Evolutionary conservation across 345 rosid genomes (phyloP).

Genomic region (Iberis pinnata): DNA sequence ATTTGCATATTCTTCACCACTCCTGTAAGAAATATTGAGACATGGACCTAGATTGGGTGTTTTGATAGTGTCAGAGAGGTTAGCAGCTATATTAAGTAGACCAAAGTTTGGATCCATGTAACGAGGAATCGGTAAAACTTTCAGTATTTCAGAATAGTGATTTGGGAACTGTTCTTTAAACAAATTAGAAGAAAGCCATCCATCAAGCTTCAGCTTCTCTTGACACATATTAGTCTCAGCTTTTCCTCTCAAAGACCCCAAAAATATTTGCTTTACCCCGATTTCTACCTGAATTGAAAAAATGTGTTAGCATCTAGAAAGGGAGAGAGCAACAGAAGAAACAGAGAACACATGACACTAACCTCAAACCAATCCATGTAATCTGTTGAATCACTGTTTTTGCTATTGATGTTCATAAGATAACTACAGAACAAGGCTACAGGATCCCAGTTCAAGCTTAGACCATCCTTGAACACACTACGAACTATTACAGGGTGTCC

Average conservation of each 20-base stretch:
- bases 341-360: constrained; percentile 27
- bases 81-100: constrained; percentile 63
- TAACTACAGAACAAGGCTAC: constrained; percentile 73
- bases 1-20: constrained; percentile 53
- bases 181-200: constrained; percentile 76
- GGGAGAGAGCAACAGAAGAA: not conserved
- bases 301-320: not conserved
- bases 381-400: constrained; percentile 25
- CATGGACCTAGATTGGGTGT: constrained; percentile 68
- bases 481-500: constrained; percentile 85
- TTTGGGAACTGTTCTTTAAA: constrained; percentile 77
- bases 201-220: constrained; percentile 75
- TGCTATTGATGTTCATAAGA: constrained; percentile 50
- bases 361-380: constrained; percentile 92
- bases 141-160: constrained; percentile 65
- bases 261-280: constrained; percentile 56
- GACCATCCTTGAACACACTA: constrained; percentile 48
- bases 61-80: constrained; percentile 41
- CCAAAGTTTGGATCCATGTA: constrained; percentile 78
- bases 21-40: constrained; percentile 64
- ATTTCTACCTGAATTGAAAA: constrained; percentile 66
- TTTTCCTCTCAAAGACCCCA: constrained; percentile 67
- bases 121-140: constrained; percentile 61
- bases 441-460: constrained; percentile 79
- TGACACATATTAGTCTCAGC: constrained; percentile 50